Evolutionary conservation across 1,284 basidiomycete genomes (phyloP).

Genomic region (Fomitopsis pinicola): DNA sequence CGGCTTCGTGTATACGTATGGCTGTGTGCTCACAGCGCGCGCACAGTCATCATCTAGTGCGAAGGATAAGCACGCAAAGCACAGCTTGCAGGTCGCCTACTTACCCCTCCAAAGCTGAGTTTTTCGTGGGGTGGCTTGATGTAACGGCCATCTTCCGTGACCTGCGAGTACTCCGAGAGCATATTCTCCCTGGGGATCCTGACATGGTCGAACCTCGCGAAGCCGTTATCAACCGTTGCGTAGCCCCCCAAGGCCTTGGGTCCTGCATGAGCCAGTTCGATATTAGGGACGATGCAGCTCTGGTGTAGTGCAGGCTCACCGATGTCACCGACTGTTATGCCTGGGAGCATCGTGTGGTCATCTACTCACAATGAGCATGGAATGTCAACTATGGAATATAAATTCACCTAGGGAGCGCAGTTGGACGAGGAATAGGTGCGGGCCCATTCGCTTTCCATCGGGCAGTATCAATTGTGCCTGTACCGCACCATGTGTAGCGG

Average conservation of each 20-base stretch:
- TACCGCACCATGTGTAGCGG: constrained; percentile 75
- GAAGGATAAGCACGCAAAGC: not conserved
- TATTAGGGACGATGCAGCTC: not conserved
- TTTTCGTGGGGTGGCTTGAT: constrained; percentile 69
- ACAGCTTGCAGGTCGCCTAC: constrained; percentile 18
- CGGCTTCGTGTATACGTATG: not conserved
- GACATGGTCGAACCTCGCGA: constrained; percentile 63
- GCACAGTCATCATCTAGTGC: constrained; percentile 65
- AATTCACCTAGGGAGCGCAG: constrained; percentile 52
- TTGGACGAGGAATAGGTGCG: constrained; percentile 76
- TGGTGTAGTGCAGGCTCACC: constrained; percentile 31
- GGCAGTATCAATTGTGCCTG: constrained; percentile 74
- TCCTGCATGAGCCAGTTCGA: constrained; percentile 31
- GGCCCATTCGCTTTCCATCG: constrained; percentile 60
- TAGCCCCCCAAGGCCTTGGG: constrained; percentile 60
- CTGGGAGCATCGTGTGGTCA: constrained; percentile 56
- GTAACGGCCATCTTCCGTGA: constrained; percentile 67
- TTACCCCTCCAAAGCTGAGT: constrained; percentile 72
- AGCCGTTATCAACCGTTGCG: constrained; percentile 66
- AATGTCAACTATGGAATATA: not conserved
- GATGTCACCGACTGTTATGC: constrained; percentile 73
- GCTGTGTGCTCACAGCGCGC: constrained; percentile 41
- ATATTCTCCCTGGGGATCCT: constrained; percentile 74
- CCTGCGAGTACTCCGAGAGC: constrained; percentile 72
- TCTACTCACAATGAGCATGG: constrained; percentile 31